These are phyloP conservation scores for Gyrodon lividus DNA, from an alignment of 768 basidiomycete genomes.

Conservation along the genomic window DNA sequence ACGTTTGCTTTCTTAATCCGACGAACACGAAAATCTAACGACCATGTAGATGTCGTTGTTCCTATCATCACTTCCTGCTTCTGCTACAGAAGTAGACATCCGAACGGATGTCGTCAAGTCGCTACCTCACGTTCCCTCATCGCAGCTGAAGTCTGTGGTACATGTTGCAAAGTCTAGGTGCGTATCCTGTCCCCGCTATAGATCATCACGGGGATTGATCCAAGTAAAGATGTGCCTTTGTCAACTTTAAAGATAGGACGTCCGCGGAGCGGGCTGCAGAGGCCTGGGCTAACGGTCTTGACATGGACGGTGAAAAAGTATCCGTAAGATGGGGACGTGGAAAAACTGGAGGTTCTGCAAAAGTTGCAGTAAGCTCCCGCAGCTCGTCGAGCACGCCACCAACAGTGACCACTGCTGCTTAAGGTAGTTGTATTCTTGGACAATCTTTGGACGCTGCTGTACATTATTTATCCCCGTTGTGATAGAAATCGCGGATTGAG, in stretches of 20 bases:
- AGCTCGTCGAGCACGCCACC: constrained; percentile 5
- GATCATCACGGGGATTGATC: neutral
- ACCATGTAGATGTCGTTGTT: constrained; percentile 75
- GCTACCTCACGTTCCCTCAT: constrained; percentile 59
- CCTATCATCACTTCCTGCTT: constrained; percentile 68
- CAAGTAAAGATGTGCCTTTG: constrained; percentile 78
- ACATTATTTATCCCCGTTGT: neutral
- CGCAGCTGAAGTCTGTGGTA: constrained; percentile 78
- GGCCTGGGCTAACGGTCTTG: constrained; percentile 88
- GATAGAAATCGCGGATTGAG: neutral
- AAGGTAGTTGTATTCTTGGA: constrained; percentile 9
- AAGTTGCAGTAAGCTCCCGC: constrained; percentile 25
- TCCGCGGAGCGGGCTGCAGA: constrained; percentile 88
- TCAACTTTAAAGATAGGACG: constrained; percentile 83
- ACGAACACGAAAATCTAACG: constrained; percentile 2
- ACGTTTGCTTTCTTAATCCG: constrained; percentile 33
- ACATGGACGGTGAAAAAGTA: constrained; percentile 73
- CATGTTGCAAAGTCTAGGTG: constrained; percentile 80
- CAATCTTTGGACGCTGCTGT: constrained; percentile 1
- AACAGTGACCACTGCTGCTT: constrained; percentile 8
- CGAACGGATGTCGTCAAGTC: constrained; percentile 71
- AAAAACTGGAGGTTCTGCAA: constrained; percentile 39
- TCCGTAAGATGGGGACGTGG: constrained; percentile 90
- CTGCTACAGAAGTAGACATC: constrained; percentile 70
- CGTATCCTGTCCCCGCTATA: constrained; percentile 6